Base-by-base conservation (phyloP, 2,329 filamentous ascomycete species). In the Phyllosticta citriasiana region DNA sequence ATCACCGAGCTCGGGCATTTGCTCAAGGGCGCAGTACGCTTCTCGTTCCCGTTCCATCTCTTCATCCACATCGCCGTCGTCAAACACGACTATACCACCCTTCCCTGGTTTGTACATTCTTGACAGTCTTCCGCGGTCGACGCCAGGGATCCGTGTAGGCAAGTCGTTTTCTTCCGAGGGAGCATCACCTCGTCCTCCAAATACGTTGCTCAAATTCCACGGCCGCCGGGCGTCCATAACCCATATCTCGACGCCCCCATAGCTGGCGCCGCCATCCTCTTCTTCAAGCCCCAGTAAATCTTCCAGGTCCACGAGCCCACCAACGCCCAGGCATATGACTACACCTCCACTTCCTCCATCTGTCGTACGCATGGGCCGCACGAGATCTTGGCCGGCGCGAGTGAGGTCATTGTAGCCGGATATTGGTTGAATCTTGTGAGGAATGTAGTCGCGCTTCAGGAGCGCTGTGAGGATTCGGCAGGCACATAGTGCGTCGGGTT, bases 381-480 rank as follows among this genome's bases (percentile, higher is more conserved):
- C 88, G 53, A 95, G 80, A 66, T 92, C 86, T 69, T 84, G 83
- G 54, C 92, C 92, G 24, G 88, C 88, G 67, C 85, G 86, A 70
- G 89, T 83, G 55, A 99, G 84, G 73, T 97, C 94, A 66, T 85
- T 87, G 84, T 97, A 97, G 60, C 94, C 94, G 22, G 90, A 85
- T 60, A 99, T 88, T 1, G 94, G 94, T 70, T 97, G 90, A 70
- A 97, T 96, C 76, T 97, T 97, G 78, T 97, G 93, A 14, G 88
- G 89, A 67, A 99, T 96, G 72, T 96, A 97, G 79, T 99, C 94
- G 80, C 93, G 88, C 77, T 96, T 97, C 63, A 99, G 81, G n/a
- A 99, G 82, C 57, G 88, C 84, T 2, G 93, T 96, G 55, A 99
- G 84, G 64, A 99, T 97, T 64, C 92, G 91, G 73, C 91, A 96